Evolutionary conservation across 129 eudicot genomes (phyloP).

Genomic region (Deinandra increscens): DNA sequence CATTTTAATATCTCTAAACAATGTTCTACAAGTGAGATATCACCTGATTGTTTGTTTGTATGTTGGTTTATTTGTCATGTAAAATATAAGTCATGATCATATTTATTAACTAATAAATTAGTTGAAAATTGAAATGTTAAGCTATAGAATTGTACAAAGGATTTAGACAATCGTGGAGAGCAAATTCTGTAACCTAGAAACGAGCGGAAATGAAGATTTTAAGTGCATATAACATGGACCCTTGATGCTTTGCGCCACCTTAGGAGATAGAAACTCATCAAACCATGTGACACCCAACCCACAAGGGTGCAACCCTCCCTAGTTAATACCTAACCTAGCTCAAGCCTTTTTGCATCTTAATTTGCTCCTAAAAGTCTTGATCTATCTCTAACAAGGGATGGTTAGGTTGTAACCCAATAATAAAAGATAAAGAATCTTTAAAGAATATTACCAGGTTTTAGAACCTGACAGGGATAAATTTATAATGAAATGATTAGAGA

Average conservation of each 20-base stretch:
- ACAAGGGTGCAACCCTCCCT: conserved; percentile 33
- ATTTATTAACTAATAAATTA: not conserved
- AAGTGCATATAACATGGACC: conserved; percentile 31
- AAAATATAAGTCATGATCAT: no score
- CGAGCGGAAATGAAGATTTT: conserved; percentile 8
- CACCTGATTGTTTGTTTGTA: no score
- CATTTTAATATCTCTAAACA: no score
- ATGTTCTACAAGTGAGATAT: no score
- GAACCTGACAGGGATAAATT: no score
- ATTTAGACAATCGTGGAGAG: not conserved
- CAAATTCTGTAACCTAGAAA: conserved; percentile 14
- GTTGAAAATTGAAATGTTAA: not conserved
- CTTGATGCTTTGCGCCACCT: conserved; percentile 39
- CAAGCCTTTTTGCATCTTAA: not conserved
- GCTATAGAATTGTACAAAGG: not conserved
- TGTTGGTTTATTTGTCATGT: no score
- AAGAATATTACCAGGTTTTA: no score
- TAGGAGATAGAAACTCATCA: conserved; percentile 32
- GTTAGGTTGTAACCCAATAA: no score
- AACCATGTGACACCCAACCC: conserved; percentile 35
- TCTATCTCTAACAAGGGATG: not conserved
- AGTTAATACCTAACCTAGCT: conserved; percentile 27
- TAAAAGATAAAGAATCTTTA: no score
- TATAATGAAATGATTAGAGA: no score
- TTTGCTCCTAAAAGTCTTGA: not conserved